These are phyloP conservation scores for Aspergillus hiratsukae DNA, from an alignment of 2,329 filamentous ascomycete species.

Conservation along the genomic window DNA sequence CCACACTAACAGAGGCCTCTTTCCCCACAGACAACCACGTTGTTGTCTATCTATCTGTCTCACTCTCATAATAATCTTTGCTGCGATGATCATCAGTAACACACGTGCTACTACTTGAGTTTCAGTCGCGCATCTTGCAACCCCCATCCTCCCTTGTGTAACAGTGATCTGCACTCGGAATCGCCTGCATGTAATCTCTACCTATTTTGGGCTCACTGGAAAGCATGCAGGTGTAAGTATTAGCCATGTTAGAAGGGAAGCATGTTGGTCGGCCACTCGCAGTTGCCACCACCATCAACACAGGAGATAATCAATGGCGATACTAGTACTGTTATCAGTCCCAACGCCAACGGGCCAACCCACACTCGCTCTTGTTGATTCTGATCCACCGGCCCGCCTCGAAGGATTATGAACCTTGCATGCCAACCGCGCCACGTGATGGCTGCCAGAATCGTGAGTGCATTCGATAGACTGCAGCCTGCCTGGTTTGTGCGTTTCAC, in stretches of 20 bases:
- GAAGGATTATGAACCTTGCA: slow-evolving; percentile 2
- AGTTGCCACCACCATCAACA: background rate
- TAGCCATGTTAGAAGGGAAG: background rate
- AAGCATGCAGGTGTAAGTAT: no score
- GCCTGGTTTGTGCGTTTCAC: background rate
- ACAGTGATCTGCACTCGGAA: background rate
- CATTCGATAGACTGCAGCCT: no score
- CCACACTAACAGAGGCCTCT: background rate
- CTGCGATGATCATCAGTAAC: background rate
- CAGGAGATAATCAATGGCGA: no score
- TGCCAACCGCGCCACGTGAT: slow-evolving; percentile 3
- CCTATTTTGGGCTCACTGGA: background rate
- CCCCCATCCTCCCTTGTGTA: background rate
- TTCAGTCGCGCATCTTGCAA: background rate
- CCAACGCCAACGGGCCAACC: no score
- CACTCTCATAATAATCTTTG: background rate
- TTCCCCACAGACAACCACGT: background rate
- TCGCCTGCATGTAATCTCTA: background rate
- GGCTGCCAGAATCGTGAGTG: background rate
- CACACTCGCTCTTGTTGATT: background rate
- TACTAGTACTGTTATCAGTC: no score
- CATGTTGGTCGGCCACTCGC: background rate
- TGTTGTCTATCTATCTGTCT: background rate
- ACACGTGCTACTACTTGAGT: background rate
- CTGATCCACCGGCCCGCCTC: background rate